Conservation (phyloP, 73 alveolate genomes). For the Paraurostyla sp. region DNA sequence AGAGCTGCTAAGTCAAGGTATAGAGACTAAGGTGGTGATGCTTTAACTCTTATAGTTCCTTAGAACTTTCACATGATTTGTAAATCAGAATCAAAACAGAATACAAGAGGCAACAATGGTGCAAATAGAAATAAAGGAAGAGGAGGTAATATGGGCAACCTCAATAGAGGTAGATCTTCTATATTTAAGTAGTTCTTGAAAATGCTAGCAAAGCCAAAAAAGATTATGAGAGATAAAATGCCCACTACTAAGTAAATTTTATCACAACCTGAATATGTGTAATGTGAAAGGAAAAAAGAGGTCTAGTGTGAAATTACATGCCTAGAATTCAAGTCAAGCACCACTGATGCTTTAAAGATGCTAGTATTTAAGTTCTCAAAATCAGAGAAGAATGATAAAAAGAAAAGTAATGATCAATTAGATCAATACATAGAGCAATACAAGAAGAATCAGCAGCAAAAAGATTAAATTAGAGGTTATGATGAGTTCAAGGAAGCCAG, state of each 20-base stretch:
- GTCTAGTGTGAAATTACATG: conserved; percentile 55
- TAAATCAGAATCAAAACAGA: conserved; percentile 40
- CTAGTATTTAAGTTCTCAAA: conserved; percentile 43
- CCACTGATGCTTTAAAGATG: conserved; percentile 43
- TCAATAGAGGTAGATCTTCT: conserved; percentile 27
- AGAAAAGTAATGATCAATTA: conserved; percentile 25
- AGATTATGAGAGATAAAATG: conserved; percentile 11
- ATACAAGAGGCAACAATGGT: conserved; percentile 24
- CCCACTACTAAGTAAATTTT: conserved; percentile 37
- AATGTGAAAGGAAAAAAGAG: conserved; percentile 55
- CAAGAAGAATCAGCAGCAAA: not conserved
- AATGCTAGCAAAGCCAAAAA: conserved; percentile 32
- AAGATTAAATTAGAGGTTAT: not conserved
- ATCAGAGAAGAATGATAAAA: conserved; percentile 13
- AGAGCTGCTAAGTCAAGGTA: conserved; percentile 19
- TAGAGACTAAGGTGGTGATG: conserved; percentile 56
- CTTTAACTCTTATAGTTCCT: conserved; percentile 54
- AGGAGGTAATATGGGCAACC: not conserved
- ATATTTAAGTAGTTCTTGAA: conserved; percentile 38
- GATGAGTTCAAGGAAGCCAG: conserved; percentile 14
- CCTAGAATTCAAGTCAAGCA: conserved; percentile 17
- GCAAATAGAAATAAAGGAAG: not conserved
- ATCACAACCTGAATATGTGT: conserved; percentile 31
- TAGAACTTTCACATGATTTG: conserved; percentile 49
- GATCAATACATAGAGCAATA: not conserved